Base-by-base conservation (phyloP, 441 rosid species). In the Adansonia madagascariensis region DNA sequence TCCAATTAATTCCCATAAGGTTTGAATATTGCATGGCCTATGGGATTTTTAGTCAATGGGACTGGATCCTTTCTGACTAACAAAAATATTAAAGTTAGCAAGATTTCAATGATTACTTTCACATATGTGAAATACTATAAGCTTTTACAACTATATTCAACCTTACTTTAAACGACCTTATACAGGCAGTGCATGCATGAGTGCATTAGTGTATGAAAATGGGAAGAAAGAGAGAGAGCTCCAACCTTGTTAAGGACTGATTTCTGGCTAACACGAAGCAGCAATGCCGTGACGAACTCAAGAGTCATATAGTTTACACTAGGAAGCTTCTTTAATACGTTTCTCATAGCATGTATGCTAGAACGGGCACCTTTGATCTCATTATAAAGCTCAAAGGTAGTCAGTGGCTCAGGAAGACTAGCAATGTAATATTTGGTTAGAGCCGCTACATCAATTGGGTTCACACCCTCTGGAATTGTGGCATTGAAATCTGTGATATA, bases 371-470 rank as follows among this genome's bases (percentile, higher is more conserved):
- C 85, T 86, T 88, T 92, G 63, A 93, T 88, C 80, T 89, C 97
- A 46, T 88, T 84, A 63, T 95, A 89, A 76, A 90, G 95, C 81
- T 91, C 94, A 81, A 88, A 90, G 59, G 98, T 92, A 77, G 93
- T 88, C 56, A 95, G 85, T 31, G 99, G 98, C 81, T 87, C 92
- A 0, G 98, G 97, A 85, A 95, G 90, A 84, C 99, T 95, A 35
- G 98, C 94, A 24, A 95, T 94, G 85, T 92, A 95, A 81, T 85
- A 95, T 83, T 93, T 95, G 77, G 82, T 75, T 18, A 95, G 87
- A 75, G 88, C 89, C 22, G 99, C 97, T 15, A 88, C 93, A 78
- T 91, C 93, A 83, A 87, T 53, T 68, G 97, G 90, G 84, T 85
- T 88, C 76, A 86, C 59, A 44, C 93, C 92, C 82, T 93, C 93